These are phyloP conservation scores for Chaetothyriales sp. DNA, from an alignment of 2,329 filamentous ascomycete species.

Conservation along the genomic window DNA sequence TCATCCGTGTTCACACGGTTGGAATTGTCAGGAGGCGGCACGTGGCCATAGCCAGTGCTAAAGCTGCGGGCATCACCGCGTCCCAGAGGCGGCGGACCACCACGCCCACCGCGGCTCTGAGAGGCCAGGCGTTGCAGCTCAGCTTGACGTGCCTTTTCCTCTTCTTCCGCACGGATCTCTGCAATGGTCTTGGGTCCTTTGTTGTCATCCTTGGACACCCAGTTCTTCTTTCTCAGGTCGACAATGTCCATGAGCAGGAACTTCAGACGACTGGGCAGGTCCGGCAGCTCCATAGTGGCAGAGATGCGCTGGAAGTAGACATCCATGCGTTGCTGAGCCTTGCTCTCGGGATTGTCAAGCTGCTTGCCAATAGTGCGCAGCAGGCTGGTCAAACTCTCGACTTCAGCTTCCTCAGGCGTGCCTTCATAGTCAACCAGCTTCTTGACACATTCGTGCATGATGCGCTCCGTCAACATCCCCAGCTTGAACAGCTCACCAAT, in stretches of 20 bases:
- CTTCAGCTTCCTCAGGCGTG: conserved; percentile 83
- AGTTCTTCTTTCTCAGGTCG: conserved; percentile 62
- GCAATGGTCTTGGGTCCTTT: conserved; percentile 96
- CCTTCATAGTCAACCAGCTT: conserved; percentile 93
- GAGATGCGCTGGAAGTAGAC: conserved; percentile 85
- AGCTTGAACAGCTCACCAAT: conserved; percentile 99
- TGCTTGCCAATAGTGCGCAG: conserved; percentile 81
- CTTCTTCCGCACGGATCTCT: conserved; percentile 71
- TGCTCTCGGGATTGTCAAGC: conserved; percentile 58
- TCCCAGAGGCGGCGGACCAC: conserved; percentile 56
- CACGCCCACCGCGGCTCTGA: conserved; percentile 44
- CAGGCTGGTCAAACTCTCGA: conserved; percentile 88
- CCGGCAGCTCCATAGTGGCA: conserved; percentile 61
- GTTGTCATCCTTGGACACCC: conserved; percentile 74
- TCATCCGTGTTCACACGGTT: conserved; percentile 89
- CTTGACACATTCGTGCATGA: conserved; percentile 98
- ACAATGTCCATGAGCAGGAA: conserved; percentile 96
- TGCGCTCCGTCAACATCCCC: conserved; percentile 93
- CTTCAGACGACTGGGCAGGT: conserved; percentile 69
- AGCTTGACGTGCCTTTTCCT: conserved; percentile 64
- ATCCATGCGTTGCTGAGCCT: conserved; percentile 75
- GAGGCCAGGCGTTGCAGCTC: conserved; percentile 47
- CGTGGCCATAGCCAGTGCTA: conserved; percentile 53
- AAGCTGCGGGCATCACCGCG: conserved; percentile 80
- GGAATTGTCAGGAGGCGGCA: conserved; percentile 50